Base-by-base conservation (phyloP, 441 rosid species). In the Isatis lusitanica region DNA sequence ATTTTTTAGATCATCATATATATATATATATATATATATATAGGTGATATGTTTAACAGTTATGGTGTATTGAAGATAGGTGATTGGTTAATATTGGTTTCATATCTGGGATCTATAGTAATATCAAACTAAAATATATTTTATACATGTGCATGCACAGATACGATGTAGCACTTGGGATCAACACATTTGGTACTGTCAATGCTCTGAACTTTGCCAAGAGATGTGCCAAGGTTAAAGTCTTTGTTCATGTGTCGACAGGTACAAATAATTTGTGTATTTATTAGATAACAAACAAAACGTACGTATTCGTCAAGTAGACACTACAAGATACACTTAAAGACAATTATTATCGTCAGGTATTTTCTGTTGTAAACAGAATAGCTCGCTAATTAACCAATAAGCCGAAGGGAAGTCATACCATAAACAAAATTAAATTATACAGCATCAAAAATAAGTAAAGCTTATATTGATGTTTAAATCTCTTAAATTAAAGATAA, bases 171-270 rank as follows among this genome's bases (percentile, higher is more conserved):
- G 88, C 97, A 31, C 83, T 90, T 66, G 81, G 76, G 55, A 79
- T 86, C 67, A 90, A 93, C 74, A 86, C 98, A 40, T 35, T 85
- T 36, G 98, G 97, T 77, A 88, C 87, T 38, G 78, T 73, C 66
- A 50, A 87, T 52, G 85, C 82, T 16, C 7, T 77, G 31, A 78
- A 82, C 74, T 93, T 93, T 59, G 87, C 90, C 66, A 86, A 84
- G 82, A 86, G 81, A 75, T 91, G 97, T 68, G 39, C 26, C 9
- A 87, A 82, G 16, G 76, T 62, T 42, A 38, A 12, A 70, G 48
- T 84, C n/a, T 68, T 83, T 56, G 79, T 91, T 63, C 98, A 89
- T n/a, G 90, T 91, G 30, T 91, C 97, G 33, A 91, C 98, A 10
- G 89, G 42, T 38, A 36, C 21, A 12, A n/a, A n/a, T n/a, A 68